These are phyloP conservation scores for Ogataea minuta DNA, from an alignment of 805 yeast genomes.

Conservation along the genomic window DNA sequence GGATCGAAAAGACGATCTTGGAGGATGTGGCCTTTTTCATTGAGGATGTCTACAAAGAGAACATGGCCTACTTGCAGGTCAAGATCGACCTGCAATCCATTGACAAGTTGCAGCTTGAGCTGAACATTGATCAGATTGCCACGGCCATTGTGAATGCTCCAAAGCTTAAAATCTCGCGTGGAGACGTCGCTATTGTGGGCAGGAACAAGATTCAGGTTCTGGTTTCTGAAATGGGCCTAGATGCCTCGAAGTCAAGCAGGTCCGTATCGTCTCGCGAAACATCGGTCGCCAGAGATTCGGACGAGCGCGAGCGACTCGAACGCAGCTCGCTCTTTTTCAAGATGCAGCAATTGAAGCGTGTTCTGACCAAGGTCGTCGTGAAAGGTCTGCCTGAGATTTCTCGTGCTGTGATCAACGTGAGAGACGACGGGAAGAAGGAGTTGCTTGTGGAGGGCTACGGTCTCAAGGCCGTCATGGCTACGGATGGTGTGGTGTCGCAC, in stretches of 20 bases:
- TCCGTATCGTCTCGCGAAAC: conserved; percentile 36
- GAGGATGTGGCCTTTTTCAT: conserved; percentile 85
- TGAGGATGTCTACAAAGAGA: conserved; percentile 89
- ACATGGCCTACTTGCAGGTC: conserved; percentile 73
- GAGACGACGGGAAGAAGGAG: conserved; percentile 83
- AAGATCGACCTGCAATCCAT: conserved; percentile 81
- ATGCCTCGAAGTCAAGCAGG: conserved; percentile 42
- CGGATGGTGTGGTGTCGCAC: conserved; percentile 92
- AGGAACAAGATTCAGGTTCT: conserved; percentile 64
- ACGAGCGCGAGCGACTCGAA: conserved; percentile 36
- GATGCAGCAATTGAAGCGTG: conserved; percentile 85
- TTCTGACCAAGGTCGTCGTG: conserved; percentile 82
- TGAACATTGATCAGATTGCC: conserved; percentile 83
- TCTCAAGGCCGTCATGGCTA: conserved; percentile 90
- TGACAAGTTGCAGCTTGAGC: conserved; percentile 85
- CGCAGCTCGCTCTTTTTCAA: conserved; percentile 69
- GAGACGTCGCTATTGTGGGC: conserved; percentile 69
- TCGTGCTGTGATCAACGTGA: conserved; percentile 94
- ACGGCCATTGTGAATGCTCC: conserved; percentile 81
- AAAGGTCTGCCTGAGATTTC: conserved; percentile 90
- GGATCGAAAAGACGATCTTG: conserved; percentile 87
- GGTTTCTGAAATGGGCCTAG: conserved; percentile 46
- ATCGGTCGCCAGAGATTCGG: conserved; percentile 33
- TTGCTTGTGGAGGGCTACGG: conserved; percentile 98
- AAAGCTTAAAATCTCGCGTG: conserved; percentile 75